A percentile compares a stretch with the other conserved stretches of the same genome.
Conservation (phyloP, 2,329 filamentous ascomycete genomes). For the Cryphonectria carpinicola region DNA sequence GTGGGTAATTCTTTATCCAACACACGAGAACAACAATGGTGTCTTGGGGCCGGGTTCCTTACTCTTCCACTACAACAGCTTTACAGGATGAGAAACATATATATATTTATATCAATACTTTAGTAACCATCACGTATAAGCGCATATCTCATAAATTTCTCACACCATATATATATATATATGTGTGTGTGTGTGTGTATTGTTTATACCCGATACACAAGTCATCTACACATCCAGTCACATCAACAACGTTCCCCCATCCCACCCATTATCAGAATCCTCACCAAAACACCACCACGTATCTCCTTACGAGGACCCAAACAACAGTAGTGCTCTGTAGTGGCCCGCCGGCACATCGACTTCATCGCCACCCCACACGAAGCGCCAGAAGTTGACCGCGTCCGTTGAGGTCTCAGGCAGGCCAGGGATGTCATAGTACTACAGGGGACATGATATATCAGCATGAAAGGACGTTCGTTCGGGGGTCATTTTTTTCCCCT, state of each 20-base stretch:
- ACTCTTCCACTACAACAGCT: neutral
- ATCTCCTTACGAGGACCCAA: conserved; percentile 8
- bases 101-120: neutral
- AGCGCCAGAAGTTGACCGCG: conserved; percentile 19
- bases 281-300: neutral
- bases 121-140: no score
- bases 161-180: no score
- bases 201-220: neutral
- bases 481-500: neutral
- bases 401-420: conserved; percentile 6
- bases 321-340: conserved; percentile 21
- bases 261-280: neutral
- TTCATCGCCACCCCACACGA: conserved; percentile 18
- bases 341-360: conserved; percentile 19
- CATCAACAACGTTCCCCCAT: neutral
- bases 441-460: neutral
- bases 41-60: neutral
- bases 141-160: no score
- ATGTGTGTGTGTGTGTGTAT: no score
- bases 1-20: neutral
- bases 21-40: neutral
- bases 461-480: neutral
- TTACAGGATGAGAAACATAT: neutral
- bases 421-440: conserved; percentile 24
- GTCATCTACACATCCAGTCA: neutral